phyloP scores from a whole-genome alignment of 2,329 filamentous ascomycete genomes.

The Raffaelea deltoideospora region DNA sequence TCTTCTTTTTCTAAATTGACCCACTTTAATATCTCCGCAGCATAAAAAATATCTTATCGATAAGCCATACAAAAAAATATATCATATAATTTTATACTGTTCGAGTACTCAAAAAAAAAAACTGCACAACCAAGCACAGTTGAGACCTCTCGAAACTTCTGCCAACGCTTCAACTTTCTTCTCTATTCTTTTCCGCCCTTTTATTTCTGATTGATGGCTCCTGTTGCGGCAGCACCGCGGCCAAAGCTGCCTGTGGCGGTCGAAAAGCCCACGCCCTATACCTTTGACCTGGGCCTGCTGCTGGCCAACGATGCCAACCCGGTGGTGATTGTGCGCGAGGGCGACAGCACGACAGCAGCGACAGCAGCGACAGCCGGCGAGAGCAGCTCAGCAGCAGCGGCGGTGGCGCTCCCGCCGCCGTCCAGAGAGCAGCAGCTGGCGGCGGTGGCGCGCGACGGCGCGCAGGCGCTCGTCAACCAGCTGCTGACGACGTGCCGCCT shows the following conservation, averaged over 20 bases:
- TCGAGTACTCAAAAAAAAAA: no score
- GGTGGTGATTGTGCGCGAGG: slow-evolving; percentile 33
- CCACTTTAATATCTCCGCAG: no score
- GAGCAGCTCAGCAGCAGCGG: background rate
- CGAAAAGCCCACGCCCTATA: slow-evolving; percentile 77
- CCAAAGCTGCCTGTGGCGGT: slow-evolving; percentile 48
- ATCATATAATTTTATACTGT: no score
- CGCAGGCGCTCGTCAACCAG: slow-evolving; percentile 87
- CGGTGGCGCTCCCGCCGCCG: background rate
- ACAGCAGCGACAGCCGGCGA: background rate
- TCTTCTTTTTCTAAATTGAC: no score
- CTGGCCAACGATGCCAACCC: slow-evolving; percentile 81
- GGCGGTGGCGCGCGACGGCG: slow-evolving; percentile 68
- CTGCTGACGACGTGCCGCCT: slow-evolving; percentile 80
- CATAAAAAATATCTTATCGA: no score
- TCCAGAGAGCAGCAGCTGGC: slow-evolving; percentile 35
- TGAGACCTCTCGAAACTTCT: no score
- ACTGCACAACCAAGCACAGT: no score
- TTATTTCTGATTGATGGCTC: no score
- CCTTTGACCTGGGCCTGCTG: slow-evolving; percentile 81
- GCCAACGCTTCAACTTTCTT: no score
- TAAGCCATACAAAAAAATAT: no score
- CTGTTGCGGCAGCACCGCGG: slow-evolving; percentile 10
- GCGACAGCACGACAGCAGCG: background rate
- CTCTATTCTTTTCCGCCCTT: no score